These are phyloP conservation scores for Avena sativa DNA, from an alignment of 176 grass and related monocot genomes.

Conservation along the genomic window DNA sequence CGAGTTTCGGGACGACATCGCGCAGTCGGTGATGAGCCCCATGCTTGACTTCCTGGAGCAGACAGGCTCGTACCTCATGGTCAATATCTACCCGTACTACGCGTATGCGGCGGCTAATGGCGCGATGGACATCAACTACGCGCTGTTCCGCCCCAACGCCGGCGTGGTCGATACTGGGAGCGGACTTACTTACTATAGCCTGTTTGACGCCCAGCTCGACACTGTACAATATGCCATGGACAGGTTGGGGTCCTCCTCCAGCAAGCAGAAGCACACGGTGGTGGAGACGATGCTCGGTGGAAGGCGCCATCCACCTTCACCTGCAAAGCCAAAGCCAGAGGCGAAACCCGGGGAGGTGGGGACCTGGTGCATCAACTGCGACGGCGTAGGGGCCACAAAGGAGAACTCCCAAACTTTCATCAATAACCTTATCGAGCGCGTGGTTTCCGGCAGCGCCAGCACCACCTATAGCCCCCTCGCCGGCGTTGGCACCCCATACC, in stretches of 20 bases:
- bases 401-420: too few species aligned
- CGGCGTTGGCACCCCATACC: slow-evolving; percentile 48
- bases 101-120: slow-evolving; percentile 45
- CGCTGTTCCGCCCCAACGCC: slow-evolving; percentile 49
- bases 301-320: slow-evolving; percentile 42
- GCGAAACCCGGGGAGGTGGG: not conserved
- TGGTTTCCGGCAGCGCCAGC: too few species aligned
- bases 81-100: slow-evolving; percentile 67
- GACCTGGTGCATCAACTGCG: not conserved
- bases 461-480: not conserved
- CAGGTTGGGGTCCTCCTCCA: slow-evolving; percentile 26
- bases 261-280: slow-evolving; percentile 13
- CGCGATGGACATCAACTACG: slow-evolving; percentile 61
- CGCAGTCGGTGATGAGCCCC: slow-evolving; percentile 59
- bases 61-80: slow-evolving; percentile 55
- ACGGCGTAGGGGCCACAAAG: too few species aligned
- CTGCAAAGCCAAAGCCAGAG: not conserved
- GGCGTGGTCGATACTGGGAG: slow-evolving; percentile 41
- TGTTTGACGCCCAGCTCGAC: slow-evolving; percentile 77
- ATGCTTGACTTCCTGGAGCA: slow-evolving; percentile 58
- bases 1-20: slow-evolving; percentile 50
- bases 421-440: too few species aligned
- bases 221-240: slow-evolving; percentile 59
- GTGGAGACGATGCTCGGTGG: slow-evolving; percentile 40
- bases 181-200: slow-evolving; percentile 54